Conservation (phyloP, 805 yeast species). For the Metschnikowia orientalis region DNA sequence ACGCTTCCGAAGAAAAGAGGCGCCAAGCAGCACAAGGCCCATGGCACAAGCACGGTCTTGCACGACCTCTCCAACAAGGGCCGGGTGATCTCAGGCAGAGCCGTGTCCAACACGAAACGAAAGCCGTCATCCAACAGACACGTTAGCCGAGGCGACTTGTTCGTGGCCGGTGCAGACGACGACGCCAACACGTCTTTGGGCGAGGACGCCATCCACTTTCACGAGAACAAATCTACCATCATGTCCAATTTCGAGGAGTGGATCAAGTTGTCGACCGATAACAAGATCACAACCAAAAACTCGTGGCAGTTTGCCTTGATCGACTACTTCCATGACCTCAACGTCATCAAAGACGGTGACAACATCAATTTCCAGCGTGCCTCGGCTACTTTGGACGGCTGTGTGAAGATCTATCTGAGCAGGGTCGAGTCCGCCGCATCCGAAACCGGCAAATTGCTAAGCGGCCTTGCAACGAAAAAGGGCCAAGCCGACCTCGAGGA, state of each 20-base stretch:
- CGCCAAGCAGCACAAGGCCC: conserved; percentile 9
- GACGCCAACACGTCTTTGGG: conserved; percentile 18
- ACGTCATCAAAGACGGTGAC: conserved; percentile 69
- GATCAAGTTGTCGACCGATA: conserved; percentile 45
- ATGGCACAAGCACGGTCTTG: conserved; percentile 17
- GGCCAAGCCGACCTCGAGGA: conserved; percentile 26
- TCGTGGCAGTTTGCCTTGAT: conserved; percentile 90
- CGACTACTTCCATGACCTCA: conserved; percentile 84
- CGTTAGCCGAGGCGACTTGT: conserved; percentile 20
- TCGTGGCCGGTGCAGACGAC: conserved; percentile 13
- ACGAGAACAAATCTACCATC: conserved; percentile 40
- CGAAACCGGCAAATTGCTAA: conserved; percentile 79
- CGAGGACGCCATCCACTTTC: conserved; percentile 40
- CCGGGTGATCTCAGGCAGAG: conserved; percentile 25
- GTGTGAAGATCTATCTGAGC: conserved; percentile 87
- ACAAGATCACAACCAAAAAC: conserved; percentile 75
- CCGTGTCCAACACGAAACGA: conserved; percentile 17
- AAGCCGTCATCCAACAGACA: conserved; percentile 20
- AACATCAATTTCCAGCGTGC: conserved; percentile 85
- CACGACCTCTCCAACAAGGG: conserved; percentile 29
- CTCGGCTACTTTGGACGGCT: conserved; percentile 87
- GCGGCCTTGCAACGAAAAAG: conserved; percentile 54
- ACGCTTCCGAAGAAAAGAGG: conserved; percentile 27
- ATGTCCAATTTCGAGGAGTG: conserved; percentile 45
- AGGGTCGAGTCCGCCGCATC: conserved; percentile 89